Evolutionary conservation across 2,329 filamentous ascomycete species (phyloP), one percentile per base, ranked within the genome.

Genomic region (Davidsoniella virescens): DNA sequence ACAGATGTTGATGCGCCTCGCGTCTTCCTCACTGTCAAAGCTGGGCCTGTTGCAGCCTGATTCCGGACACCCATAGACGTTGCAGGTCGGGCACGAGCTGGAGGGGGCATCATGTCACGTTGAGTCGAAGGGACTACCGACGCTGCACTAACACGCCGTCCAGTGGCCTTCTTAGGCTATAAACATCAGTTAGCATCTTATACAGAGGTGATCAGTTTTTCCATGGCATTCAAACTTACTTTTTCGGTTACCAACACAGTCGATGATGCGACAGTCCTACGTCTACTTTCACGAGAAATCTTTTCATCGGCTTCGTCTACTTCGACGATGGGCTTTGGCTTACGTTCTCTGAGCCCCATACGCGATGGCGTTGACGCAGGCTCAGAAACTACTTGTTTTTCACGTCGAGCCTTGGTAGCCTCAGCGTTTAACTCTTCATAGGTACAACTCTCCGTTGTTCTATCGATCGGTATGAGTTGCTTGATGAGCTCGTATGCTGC

Each of bases 401-500:
- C 85, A 58, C 74, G 69, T 58, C 82, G 67, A 54, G 71, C 66
- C 57, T 79, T 65, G 49, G 75, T 76, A 18, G 78, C 78, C 59
- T 84, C 80, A 0, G 75, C 75, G 53, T 82, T 82, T 5, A 96
- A 71, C 43, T 95, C 87, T 57, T 93, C 84, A 7, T 80, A 73
- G 29, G 71, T 82, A 63, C 75, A 86, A 64, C 87, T 94, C 48
- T 72, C 72, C 0, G 83, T 87, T 57, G 87, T 78, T 3, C 87
- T 76, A 56, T 82, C 73, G 0, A 70, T 70, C 0, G 90, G 92
- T 51, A 95, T 83, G 18, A 96, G 73, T 4, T 93, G 63, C 60
- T 85, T 87, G 59, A 80, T 84, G 10, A 96, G 67, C 61, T 94
- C 87, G 57, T 86, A 76, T 0, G 85, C 76, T n/a, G 88, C 87